A percentile compares a stretch with the other conserved stretches of the same genome.
Conservation (phyloP, 257 asterid genomes). For the Catharanthus roseus region DNA sequence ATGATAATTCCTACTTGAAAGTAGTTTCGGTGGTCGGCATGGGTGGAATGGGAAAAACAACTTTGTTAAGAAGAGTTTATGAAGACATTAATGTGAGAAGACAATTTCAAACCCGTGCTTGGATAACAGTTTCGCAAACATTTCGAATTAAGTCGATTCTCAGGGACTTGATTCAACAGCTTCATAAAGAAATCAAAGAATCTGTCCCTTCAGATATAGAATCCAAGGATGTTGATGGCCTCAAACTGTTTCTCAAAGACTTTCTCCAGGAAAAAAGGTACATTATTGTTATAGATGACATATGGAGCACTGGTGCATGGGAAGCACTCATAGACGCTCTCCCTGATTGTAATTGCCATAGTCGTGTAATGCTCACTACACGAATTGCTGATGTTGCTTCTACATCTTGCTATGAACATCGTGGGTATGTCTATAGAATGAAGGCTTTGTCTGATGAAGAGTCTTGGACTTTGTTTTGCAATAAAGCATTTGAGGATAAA, state of each 20-base stretch:
- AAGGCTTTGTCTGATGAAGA: constrained; percentile 10
- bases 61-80: neutral
- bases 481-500: constrained; percentile 14
- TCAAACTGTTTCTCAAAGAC: neutral
- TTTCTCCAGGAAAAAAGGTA: neutral
- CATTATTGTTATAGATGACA: constrained; percentile 30
- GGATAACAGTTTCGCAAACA: neutral
- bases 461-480: constrained; percentile 6
- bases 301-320: constrained; percentile 26
- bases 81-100: neutral
- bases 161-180: neutral
- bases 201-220: neutral
- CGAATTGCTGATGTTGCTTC: constrained; percentile 5
- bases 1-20: neutral
- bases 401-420: neutral
- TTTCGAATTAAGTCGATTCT: neutral
- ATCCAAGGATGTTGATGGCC: no score
- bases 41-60: constrained; percentile 11
- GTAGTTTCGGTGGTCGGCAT: constrained; percentile 4
- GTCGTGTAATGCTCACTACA: constrained; percentile 32
- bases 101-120: neutral
- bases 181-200: neutral
- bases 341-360: constrained; percentile 19
- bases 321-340: constrained; percentile 25
- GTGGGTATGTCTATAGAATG: constrained; percentile 15